Conservation (phyloP, 2,329 filamentous ascomycete genomes). For the Pseudofabraea citricarpa region DNA sequence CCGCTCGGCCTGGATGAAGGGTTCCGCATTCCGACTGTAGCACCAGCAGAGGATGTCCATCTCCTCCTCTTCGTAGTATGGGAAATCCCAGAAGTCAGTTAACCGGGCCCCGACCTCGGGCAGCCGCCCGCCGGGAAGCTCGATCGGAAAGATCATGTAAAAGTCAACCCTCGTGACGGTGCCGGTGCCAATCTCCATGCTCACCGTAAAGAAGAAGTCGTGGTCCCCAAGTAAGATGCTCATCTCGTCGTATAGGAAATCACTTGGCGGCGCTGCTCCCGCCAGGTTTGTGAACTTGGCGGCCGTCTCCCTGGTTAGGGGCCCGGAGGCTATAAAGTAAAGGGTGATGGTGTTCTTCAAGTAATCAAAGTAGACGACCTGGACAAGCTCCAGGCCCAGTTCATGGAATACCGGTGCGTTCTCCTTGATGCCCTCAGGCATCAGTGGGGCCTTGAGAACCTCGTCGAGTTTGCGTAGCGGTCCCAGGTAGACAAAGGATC, state of each 20-base stretch:
- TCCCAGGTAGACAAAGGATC: slow-evolving; percentile 1
- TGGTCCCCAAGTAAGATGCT: background rate
- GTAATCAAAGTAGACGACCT: background rate
- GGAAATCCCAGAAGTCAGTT: slow-evolving; percentile 1
- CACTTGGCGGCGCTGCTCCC: background rate
- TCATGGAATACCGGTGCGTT: background rate
- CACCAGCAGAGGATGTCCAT: slow-evolving; percentile 4
- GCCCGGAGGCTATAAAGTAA: slow-evolving; percentile 2
- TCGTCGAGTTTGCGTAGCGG: background rate
- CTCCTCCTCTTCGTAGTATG: slow-evolving; percentile 2
- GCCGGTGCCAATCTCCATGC: slow-evolving; percentile 1
- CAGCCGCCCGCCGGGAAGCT: slow-evolving; percentile 1
- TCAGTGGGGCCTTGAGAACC: background rate
- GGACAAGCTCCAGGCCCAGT: background rate
- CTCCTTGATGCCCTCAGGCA: background rate
- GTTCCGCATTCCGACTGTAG: background rate
- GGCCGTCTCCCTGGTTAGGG: background rate
- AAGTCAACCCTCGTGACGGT: background rate
- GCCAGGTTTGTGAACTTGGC: background rate
- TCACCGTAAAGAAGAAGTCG: slow-evolving; percentile 1
- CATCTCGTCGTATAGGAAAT: slow-evolving; percentile 1
- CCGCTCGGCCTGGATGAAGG: background rate
- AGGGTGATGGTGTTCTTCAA: background rate
- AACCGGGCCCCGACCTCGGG: slow-evolving; percentile 2
- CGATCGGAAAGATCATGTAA: slow-evolving; percentile 4